These are phyloP conservation scores for Podospora australis DNA, from an alignment of 495 filamentous ascomycete genomes.

Conservation along the genomic window DNA sequence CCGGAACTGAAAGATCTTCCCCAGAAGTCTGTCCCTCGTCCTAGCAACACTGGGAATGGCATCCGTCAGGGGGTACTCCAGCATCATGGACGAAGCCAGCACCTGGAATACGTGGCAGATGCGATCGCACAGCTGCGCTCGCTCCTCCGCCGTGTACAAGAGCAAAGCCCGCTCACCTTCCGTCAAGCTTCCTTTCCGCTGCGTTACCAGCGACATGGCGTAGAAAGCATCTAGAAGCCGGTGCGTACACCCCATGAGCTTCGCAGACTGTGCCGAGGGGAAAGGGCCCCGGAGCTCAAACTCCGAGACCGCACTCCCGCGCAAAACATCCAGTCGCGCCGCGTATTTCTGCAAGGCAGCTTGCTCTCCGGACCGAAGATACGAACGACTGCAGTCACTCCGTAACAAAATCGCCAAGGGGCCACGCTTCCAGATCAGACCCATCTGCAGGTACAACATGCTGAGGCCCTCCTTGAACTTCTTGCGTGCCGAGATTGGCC, in stretches of 20 bases:
- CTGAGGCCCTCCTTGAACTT: slow-evolving; percentile 84
- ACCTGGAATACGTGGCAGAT: slow-evolving; percentile 94
- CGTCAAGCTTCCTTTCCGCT: slow-evolving; percentile 68
- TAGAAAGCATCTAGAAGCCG: slow-evolving; percentile 87
- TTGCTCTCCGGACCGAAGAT: slow-evolving; percentile 80
- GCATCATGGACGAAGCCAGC: slow-evolving; percentile 82
- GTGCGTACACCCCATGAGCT: slow-evolving; percentile 70
- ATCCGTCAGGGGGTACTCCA: slow-evolving; percentile 88
- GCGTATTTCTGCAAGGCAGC: slow-evolving; percentile 53
- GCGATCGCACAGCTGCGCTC: slow-evolving; percentile 68
- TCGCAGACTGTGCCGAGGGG: slow-evolving; percentile 57
- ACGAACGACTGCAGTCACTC: slow-evolving; percentile 49
- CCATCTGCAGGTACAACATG: slow-evolving; percentile 85
- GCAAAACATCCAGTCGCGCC: slow-evolving; percentile 65
- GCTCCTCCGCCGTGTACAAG: slow-evolving; percentile 70
- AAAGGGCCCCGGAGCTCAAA: slow-evolving; percentile 83
- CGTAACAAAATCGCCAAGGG: slow-evolving; percentile 67
- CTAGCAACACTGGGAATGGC: slow-evolving; percentile 75
- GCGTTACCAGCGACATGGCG: slow-evolving; percentile 87
- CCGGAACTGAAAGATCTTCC: slow-evolving; percentile 80
- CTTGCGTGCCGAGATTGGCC: slow-evolving; percentile 81
- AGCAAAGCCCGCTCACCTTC: slow-evolving; percentile 75
- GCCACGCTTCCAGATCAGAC: slow-evolving; percentile 95
- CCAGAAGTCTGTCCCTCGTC: slow-evolving; percentile 75
- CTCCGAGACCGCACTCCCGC: slow-evolving; percentile 67